Percentiles rank a stretch among this genome's conserved stretches.
Evolutionary conservation across 495 filamentous ascomycete species (phyloP).

Genomic region (Margaritispora aquatica): DNA sequence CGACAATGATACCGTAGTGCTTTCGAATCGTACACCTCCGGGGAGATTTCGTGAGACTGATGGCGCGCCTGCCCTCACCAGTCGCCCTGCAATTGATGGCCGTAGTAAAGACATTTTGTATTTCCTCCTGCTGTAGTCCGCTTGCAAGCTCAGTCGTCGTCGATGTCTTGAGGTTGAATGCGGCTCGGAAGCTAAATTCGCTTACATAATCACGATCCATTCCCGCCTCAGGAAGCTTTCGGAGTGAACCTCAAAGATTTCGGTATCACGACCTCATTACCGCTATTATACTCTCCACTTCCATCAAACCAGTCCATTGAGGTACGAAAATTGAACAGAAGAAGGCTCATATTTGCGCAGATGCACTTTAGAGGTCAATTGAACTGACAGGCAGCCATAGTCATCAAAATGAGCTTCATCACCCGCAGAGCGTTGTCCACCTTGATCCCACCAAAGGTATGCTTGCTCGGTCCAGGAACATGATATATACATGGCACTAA

Average conservation of each 20-base stretch:
- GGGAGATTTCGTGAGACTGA: constrained; percentile 28
- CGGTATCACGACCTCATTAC: not conserved
- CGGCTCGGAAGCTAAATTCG: not conserved
- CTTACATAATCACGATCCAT: constrained; percentile 3
- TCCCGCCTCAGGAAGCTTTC: constrained; percentile 7
- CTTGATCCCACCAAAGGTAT: constrained; percentile 96
- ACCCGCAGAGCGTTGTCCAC: constrained; percentile 87
- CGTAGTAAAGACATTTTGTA: constrained; percentile 33
- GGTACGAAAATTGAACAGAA: constrained; percentile 13
- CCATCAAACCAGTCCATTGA: constrained; percentile 22
- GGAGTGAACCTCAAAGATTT: constrained; percentile 11
- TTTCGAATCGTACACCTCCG: constrained; percentile 37
- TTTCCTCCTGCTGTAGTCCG: not conserved
- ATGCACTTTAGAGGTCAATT: constrained; percentile 9
- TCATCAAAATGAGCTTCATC: constrained; percentile 83
- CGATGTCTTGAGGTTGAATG: not conserved
- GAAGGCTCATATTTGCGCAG: not conserved
- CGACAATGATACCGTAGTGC: constrained; percentile 31
- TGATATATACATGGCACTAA: constrained; percentile 2
- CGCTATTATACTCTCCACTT: constrained; percentile 3
- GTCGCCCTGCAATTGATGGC: constrained; percentile 25
- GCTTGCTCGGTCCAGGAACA: constrained; percentile 19
- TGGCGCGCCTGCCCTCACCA: constrained; percentile 36
- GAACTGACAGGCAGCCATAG: constrained; percentile 18
- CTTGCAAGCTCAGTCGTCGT: not conserved